Percentiles rank a stretch among this genome's conserved stretches.
phyloP scores from a whole-genome alignment of 768 basidiomycete genomes.

The Sutorius australiensis region DNA sequence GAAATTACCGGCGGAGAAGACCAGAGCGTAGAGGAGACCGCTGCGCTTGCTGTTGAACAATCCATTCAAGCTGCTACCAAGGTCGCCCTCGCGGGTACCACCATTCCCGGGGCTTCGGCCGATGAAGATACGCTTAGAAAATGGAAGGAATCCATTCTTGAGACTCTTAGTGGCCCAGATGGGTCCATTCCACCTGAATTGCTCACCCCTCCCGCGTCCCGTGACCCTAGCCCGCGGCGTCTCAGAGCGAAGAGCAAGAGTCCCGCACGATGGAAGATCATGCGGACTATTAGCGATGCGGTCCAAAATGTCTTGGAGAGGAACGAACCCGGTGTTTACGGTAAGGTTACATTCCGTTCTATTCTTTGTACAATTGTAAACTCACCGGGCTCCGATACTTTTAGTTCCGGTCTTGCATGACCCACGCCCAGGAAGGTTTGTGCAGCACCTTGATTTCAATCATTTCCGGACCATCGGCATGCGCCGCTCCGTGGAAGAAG shows the following conservation, averaged over 20 bases:
- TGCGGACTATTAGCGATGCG: slow-evolving; percentile 75
- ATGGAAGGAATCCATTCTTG: slow-evolving; percentile 60
- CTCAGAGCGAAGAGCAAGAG: slow-evolving; percentile 73
- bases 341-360: slow-evolving; percentile 38
- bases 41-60: slow-evolving; percentile 59
- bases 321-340: slow-evolving; percentile 66
- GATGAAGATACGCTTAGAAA: slow-evolving; percentile 42
- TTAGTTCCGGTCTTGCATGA: slow-evolving; percentile 68
- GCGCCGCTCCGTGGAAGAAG: slow-evolving; percentile 87
- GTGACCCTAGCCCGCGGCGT: slow-evolving; percentile 78
- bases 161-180: slow-evolving; percentile 58
- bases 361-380: background rate
- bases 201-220: slow-evolving; percentile 74
- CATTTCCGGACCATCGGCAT: slow-evolving; percentile 97
- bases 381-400: background rate
- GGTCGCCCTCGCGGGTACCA: slow-evolving; percentile 51
- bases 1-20: slow-evolving; percentile 74
- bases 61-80: slow-evolving; percentile 66
- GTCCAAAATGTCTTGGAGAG: slow-evolving; percentile 66
- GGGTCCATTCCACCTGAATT: slow-evolving; percentile 69
- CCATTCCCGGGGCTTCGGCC: slow-evolving; percentile 33
- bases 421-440: slow-evolving; percentile 72
- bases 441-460: slow-evolving; percentile 89
- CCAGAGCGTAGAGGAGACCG: slow-evolving; percentile 42
- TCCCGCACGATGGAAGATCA: slow-evolving; percentile 79